Evolutionary conservation across 176 grass and related monocot genomes (phyloP).

Genomic region (Melocanna baccifera): DNA sequence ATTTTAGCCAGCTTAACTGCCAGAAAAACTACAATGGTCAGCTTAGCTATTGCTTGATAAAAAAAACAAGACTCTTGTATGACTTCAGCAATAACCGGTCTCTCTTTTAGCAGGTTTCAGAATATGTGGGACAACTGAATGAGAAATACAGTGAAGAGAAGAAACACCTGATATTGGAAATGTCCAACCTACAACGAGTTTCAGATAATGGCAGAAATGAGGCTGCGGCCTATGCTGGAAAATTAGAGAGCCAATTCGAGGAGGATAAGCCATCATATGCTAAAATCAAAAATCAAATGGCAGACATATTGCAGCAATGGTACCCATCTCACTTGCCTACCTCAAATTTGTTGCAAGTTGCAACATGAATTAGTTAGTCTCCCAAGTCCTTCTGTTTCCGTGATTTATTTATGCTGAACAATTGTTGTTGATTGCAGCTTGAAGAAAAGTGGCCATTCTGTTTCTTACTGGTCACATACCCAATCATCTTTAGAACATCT

Average conservation of each 20-base stretch:
- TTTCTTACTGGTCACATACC: slow-evolving; percentile 53
- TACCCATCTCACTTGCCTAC: slow-evolving; percentile 30
- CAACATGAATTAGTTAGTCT: slow-evolving; percentile 32
- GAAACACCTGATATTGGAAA: slow-evolving; percentile 39
- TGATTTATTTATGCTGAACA: slow-evolving; percentile 30
- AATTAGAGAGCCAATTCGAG: slow-evolving; percentile 34
- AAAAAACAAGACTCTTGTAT: not conserved
- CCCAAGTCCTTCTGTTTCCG: slow-evolving; percentile 1
- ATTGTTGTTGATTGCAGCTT: slow-evolving; percentile 47
- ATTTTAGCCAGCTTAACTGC: slow-evolving; percentile 59
- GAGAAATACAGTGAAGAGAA: slow-evolving; percentile 46
- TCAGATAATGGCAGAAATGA: slow-evolving; percentile 48
- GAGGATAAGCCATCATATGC: slow-evolving; percentile 39
- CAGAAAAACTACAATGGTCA: slow-evolving; percentile 64
- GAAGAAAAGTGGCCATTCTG: slow-evolving; percentile 41
- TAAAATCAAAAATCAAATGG: slow-evolving; percentile 44
- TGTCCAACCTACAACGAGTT: slow-evolving; percentile 47
- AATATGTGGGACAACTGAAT: slow-evolving; percentile 46
- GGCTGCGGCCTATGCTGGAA: slow-evolving; percentile 35
- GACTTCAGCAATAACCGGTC: not conserved
- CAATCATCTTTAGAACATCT: slow-evolving; percentile 54
- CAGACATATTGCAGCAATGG: slow-evolving; percentile 50
- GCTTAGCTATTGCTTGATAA: slow-evolving; percentile 20
- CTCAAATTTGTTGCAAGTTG: slow-evolving; percentile 20
- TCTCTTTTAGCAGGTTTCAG: slow-evolving; percentile 55